Evolutionary conservation across 371 early-diverging fungal species (phyloP), one percentile per base, ranked within the genome.

Genomic region (Blyttiomyces sp.): DNA sequence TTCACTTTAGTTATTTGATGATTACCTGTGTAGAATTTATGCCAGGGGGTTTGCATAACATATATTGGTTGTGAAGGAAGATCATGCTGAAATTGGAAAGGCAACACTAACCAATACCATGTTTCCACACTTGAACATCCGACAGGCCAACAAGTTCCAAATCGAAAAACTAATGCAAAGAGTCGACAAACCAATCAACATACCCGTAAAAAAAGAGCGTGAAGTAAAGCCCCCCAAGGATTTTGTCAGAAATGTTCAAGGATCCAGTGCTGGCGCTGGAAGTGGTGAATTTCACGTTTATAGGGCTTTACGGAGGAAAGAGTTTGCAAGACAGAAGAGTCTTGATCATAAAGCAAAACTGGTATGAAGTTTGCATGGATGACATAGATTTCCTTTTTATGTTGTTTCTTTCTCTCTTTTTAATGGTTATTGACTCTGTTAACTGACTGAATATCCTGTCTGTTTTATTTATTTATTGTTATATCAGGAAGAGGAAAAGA

Each of bases 281-380:
- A 91, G 91, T 81, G 95, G 95, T 42, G 96, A 96, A 65, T 96
- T 96, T 59, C 95, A 95, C 71, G 92, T 93, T 0, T 96, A 96
- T 69, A 75, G 95, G 62, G 90, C 91, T 13, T 81, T 88, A 50
- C 79, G 96, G 53, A 78, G 96, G 60, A 84, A 93, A 63, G 96
- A 96, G 68, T 86, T 90, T 67, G 81, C 86, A 13, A 77, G 96
- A 42, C 64, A 89, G 57, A 85, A 88, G 61, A 63, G 74, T 6
- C 86, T 95, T 84, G 91, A 93, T 19, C 84, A 83, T 33, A 84
- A 87, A 58, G 84, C 88, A 16, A 81, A 78, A 36, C 79, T 88
- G 76, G 93, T 92, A 35, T n/a, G 62, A 4, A 45, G 44, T 33
- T 19, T 6, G 51, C 4, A 21, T 9, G 2, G 24, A 3, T 13